These are phyloP conservation scores for Yamadazyma diddensiae DNA, from an alignment of 1,139 yeast species.

Conservation along the genomic window DNA sequence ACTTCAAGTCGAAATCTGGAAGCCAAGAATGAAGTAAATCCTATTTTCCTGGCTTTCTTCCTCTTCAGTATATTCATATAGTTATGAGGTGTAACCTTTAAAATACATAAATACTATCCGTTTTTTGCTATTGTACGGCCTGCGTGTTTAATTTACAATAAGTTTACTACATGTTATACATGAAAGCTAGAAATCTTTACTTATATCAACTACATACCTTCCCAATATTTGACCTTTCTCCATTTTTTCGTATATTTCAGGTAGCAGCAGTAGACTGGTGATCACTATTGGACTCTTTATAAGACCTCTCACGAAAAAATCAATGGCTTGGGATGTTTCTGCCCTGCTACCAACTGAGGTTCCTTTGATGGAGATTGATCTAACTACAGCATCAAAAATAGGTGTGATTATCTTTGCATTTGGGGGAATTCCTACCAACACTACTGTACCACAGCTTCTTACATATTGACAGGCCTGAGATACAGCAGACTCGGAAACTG, in stretches of 20 bases:
- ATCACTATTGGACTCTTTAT: slow-evolving; percentile 68
- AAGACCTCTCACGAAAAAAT: slow-evolving; percentile 68
- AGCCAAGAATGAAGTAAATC: too few species aligned
- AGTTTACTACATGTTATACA: too few species aligned
- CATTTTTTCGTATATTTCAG: slow-evolving; percentile 63
- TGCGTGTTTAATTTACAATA: too few species aligned
- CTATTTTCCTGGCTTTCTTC: too few species aligned
- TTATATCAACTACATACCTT: slow-evolving; percentile 73
- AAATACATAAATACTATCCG: too few species aligned
- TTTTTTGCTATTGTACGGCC: too few species aligned
- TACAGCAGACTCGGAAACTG: slow-evolving; percentile 67
- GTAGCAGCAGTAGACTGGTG: slow-evolving; percentile 65
- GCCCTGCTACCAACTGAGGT: slow-evolving; percentile 82
- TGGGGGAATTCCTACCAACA: slow-evolving; percentile 73
- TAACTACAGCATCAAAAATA: slow-evolving; percentile 64
- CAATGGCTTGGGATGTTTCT: slow-evolving; percentile 72
- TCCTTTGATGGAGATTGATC: slow-evolving; percentile 62
- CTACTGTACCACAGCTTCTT: slow-evolving; percentile 68
- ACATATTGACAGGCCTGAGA: slow-evolving; percentile 61
- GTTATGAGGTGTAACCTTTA: too few species aligned
- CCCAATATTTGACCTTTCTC: slow-evolving; percentile 70
- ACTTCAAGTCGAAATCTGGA: too few species aligned
- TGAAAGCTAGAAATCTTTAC: too few species aligned
- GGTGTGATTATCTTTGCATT: slow-evolving; percentile 62
- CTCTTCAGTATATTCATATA: too few species aligned